These are phyloP conservation scores for Coemansia sp. DNA, from an alignment of 192 early-diverging fungal genomes.

Conservation along the genomic window DNA sequence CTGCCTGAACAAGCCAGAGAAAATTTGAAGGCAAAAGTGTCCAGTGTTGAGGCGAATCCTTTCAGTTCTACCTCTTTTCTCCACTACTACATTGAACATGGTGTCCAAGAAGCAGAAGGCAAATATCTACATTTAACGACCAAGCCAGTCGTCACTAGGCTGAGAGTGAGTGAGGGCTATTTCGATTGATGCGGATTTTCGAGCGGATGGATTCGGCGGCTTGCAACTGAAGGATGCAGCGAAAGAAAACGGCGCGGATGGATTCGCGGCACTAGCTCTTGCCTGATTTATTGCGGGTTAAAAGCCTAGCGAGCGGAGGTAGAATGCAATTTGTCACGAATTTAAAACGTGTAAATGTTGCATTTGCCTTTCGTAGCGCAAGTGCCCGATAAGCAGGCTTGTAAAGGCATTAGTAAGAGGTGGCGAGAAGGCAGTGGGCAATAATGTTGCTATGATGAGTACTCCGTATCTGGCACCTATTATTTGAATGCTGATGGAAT, in stretches of 20 bases:
- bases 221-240: constrained; percentile 2
- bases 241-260: neutral
- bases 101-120: constrained; percentile 55
- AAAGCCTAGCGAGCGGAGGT: neutral
- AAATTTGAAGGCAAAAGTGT: neutral
- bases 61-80: constrained; percentile 35
- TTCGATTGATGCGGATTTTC: constrained; percentile 1
- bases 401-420: neutral
- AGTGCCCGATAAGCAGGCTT: neutral
- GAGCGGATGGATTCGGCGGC: constrained; percentile 15
- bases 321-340: neutral
- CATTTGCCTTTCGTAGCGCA: neutral
- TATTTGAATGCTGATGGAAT: constrained; percentile 52
- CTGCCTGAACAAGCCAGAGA: neutral
- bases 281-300: neutral
- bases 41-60: neutral
- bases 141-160: neutral
- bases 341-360: neutral
- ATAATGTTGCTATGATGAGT: constrained; percentile 48
- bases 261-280: neutral
- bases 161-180: neutral
- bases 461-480: constrained; percentile 59
- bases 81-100: constrained; percentile 44
- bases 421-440: neutral
- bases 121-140: constrained; percentile 24